phyloP scores from a whole-genome alignment of 1,139 yeast species.

The Hansenula anomala region DNA sequence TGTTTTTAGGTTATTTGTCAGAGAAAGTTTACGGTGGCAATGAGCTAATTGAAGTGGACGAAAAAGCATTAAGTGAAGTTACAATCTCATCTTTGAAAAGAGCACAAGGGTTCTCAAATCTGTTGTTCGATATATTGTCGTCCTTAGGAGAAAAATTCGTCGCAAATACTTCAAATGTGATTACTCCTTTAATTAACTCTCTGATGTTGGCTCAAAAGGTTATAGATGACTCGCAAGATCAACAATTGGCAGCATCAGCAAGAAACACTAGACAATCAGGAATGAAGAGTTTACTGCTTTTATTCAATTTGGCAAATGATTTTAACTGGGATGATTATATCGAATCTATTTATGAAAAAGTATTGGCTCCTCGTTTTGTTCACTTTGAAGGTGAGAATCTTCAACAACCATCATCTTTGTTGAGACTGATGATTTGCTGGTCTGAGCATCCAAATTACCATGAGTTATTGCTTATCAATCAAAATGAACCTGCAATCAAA shows the following conservation, averaged over 20 bases:
- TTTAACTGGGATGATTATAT: conserved; percentile 57
- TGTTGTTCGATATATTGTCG: conserved; percentile 58
- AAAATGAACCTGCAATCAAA: conserved; percentile 50
- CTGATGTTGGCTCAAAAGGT: conserved; percentile 51
- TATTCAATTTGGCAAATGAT: conserved; percentile 45
- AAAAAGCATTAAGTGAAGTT: conserved; percentile 15
- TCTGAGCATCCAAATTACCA: conserved; percentile 45
- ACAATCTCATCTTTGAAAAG: conserved; percentile 38
- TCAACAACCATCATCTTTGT: conserved; percentile 76
- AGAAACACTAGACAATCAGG: conserved; percentile 57
- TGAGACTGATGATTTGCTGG: conserved; percentile 66
- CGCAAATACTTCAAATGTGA: conserved; percentile 41
- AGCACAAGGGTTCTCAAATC: conserved; percentile 66
- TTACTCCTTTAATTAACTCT: conserved; percentile 58
- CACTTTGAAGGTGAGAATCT: conserved; percentile 72
- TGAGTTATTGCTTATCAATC: conserved; percentile 52
- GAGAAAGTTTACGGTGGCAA: conserved; percentile 42
- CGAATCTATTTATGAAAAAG: conserved; percentile 42
- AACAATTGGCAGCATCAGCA: conserved; percentile 39
- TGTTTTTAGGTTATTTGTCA: conserved; percentile 61
- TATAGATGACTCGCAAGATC: conserved; percentile 27
- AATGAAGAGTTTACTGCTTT: conserved; percentile 47
- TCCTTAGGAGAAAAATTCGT: conserved; percentile 59
- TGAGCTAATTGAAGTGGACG: conserved; percentile 21
- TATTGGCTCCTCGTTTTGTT: conserved; percentile 63